Conservation (phyloP, 2,329 filamentous ascomycete genomes). For the Akanthomyces dipterigenus region DNA sequence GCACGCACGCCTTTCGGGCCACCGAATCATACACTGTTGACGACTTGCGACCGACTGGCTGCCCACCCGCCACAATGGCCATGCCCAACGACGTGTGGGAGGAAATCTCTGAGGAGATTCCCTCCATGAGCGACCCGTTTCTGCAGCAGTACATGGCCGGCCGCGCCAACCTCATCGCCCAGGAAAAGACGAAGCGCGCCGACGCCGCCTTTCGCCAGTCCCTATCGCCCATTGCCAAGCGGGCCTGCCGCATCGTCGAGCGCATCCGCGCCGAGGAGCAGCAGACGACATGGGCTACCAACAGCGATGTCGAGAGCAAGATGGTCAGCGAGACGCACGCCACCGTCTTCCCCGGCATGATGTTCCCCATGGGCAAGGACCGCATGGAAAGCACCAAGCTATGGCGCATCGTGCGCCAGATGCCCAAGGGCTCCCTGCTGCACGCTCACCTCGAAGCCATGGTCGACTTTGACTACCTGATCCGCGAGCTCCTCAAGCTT, state of each 20-base stretch:
- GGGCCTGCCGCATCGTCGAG: slow-evolving; percentile 73
- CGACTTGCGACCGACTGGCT: not conserved
- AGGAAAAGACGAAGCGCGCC: slow-evolving; percentile 78
- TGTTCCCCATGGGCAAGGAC: slow-evolving; percentile 82
- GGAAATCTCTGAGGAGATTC: slow-evolving; percentile 50
- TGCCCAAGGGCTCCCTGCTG: slow-evolving; percentile 83
- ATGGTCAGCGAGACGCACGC: slow-evolving; percentile 55
- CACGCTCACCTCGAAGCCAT: slow-evolving; percentile 90
- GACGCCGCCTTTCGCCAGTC: slow-evolving; percentile 63
- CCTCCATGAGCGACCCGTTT: slow-evolving; percentile 60
- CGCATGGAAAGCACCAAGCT: slow-evolving; percentile 78
- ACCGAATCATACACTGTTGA: not conserved
- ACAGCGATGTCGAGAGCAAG: slow-evolving; percentile 56
- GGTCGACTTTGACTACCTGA: slow-evolving; percentile 77
- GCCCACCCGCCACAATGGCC: slow-evolving; percentile 23
- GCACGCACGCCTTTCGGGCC: not conserved
- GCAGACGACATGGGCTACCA: slow-evolving; percentile 65
- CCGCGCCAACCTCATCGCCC: slow-evolving; percentile 64
- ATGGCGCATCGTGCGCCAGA: slow-evolving; percentile 74
- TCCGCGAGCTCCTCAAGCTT: slow-evolving; percentile 63
- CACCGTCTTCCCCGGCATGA: slow-evolving; percentile 79
- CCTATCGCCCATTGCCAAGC: slow-evolving; percentile 70
- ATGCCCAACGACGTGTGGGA: slow-evolving; percentile 53
- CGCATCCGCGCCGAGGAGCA: slow-evolving; percentile 74
- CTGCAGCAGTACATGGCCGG: slow-evolving; percentile 76